Percentiles rank a stretch among this genome's conserved stretches.
These are phyloP conservation scores for Podila clonocystis DNA, from an alignment of 192 early-diverging fungal genomes.

Conservation along the genomic window DNA sequence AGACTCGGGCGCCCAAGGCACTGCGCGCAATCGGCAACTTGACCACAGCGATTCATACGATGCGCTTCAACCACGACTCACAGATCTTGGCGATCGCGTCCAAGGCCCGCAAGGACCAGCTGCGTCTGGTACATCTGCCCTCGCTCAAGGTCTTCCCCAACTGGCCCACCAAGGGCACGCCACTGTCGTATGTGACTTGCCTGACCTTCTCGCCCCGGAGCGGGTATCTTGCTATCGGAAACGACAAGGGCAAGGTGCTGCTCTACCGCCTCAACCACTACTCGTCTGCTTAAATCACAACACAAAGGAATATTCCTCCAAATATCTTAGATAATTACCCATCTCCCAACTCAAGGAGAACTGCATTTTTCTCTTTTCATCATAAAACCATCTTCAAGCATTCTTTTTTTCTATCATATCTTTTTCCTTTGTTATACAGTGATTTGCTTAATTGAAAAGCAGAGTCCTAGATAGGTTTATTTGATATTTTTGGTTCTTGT, in stretches of 20 bases:
- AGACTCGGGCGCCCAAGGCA: slow-evolving; percentile 66
- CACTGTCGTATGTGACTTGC: slow-evolving; percentile 81
- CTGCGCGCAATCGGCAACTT: slow-evolving; percentile 85
- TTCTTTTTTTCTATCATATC: no score
- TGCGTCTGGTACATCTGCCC: slow-evolving; percentile 87
- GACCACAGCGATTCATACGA: slow-evolving; percentile 78
- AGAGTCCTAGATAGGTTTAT: neutral
- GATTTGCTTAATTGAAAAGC: neutral
- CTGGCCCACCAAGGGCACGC: slow-evolving; percentile 91
- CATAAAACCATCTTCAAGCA: no score
- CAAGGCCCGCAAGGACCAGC: slow-evolving; percentile 75
- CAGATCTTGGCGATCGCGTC: slow-evolving; percentile 86
- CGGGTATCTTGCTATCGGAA: slow-evolving; percentile 91
- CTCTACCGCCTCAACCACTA: slow-evolving; percentile 85
- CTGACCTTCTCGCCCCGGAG: slow-evolving; percentile 92
- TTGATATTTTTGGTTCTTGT: neutral
- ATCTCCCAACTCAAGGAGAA: neutral
- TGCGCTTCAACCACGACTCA: slow-evolving; percentile 88
- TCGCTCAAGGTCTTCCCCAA: slow-evolving; percentile 86
- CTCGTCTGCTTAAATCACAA: slow-evolving; percentile 30
- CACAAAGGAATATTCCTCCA: neutral
- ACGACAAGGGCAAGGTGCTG: slow-evolving; percentile 89
- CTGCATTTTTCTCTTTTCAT: slow-evolving; percentile 6
- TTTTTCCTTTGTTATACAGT: neutral
- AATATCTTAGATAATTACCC: neutral